Evolutionary conservation across 257 asterid species (phyloP).

Genomic region (Ilex aquifolium): DNA sequence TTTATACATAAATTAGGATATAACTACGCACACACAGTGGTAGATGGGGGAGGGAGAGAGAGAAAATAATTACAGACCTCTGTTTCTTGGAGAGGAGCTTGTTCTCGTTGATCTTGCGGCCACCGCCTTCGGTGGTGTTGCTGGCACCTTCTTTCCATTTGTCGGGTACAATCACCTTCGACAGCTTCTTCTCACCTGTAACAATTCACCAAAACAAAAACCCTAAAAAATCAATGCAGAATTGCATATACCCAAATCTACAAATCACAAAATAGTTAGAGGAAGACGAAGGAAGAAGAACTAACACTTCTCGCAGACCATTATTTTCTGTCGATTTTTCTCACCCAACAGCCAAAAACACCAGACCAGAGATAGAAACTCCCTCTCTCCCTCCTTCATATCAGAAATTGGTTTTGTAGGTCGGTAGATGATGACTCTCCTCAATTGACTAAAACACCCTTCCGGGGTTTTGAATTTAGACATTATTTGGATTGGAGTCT

Average conservation of each 20-base stretch:
- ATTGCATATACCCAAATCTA: not conserved
- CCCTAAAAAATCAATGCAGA: not conserved
- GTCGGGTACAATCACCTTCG: conserved; percentile 94
- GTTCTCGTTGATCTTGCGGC: conserved; percentile 98
- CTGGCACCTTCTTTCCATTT: conserved; percentile 96
- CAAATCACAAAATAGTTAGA: conserved; percentile 1
- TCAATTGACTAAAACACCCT: too few species aligned
- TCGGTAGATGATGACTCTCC: too few species aligned
- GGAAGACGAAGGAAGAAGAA: too few species aligned
- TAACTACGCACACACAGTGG: not conserved
- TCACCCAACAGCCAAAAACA: too few species aligned
- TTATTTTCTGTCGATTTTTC: conserved; percentile 4
- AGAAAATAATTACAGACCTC: conserved; percentile 32
- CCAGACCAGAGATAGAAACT: too few species aligned
- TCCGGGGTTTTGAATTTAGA: too few species aligned
- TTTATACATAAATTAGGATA: not conserved
- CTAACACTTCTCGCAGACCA: conserved; percentile 94
- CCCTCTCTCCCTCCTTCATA: too few species aligned
- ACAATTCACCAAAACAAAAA: not conserved
- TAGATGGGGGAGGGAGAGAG: not conserved
- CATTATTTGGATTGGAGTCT: too few species aligned
- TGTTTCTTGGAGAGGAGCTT: conserved; percentile 88
- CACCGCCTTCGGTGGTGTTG: conserved; percentile 89
- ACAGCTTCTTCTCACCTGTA: conserved; percentile 89
- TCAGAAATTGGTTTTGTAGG: too few species aligned